Percentiles rank a stretch among this genome's conserved stretches.
Evolutionary conservation across 2,329 filamentous ascomycete genomes (phyloP).

Genomic region (Colletotrichum agaves): DNA sequence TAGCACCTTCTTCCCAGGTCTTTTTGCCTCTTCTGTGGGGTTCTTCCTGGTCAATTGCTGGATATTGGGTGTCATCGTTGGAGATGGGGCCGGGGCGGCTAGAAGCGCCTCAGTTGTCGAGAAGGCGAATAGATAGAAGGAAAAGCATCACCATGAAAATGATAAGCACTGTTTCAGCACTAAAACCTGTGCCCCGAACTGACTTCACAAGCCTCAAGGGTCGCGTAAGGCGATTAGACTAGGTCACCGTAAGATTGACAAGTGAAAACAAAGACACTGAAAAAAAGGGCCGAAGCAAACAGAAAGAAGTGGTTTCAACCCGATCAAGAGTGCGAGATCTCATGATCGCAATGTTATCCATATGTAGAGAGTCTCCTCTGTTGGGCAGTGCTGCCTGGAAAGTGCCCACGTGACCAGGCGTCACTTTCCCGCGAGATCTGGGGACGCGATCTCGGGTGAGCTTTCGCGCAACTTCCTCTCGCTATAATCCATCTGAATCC

Average conservation of each 20-base stretch:
- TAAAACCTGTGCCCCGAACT: too few species aligned
- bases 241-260: too few species aligned
- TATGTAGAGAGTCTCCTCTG: too few species aligned
- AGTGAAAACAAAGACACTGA: too few species aligned
- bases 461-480: slow-evolving; percentile 31
- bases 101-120: too few species aligned
- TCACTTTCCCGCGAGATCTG: slow-evolving; percentile 32
- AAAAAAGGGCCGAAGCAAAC: too few species aligned
- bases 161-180: too few species aligned
- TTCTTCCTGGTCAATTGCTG: slow-evolving; percentile 92
- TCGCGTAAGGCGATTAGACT: too few species aligned
- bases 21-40: slow-evolving; percentile 78
- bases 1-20: slow-evolving; percentile 85
- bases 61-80: slow-evolving; percentile 84
- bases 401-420: slow-evolving; percentile 40
- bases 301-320: too few species aligned
- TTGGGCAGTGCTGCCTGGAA: slow-evolving; percentile 12
- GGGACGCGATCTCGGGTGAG: slow-evolving; percentile 3
- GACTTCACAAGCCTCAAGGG: too few species aligned
- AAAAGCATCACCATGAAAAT: not conserved
- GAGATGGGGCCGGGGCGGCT: slow-evolving; percentile 63
- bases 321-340: too few species aligned
- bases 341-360: too few species aligned
- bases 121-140: not conserved
- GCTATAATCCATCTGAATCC: not conserved